Conservation (phyloP, 2,329 filamentous ascomycete species). For the Neofusicoccum sp. region DNA sequence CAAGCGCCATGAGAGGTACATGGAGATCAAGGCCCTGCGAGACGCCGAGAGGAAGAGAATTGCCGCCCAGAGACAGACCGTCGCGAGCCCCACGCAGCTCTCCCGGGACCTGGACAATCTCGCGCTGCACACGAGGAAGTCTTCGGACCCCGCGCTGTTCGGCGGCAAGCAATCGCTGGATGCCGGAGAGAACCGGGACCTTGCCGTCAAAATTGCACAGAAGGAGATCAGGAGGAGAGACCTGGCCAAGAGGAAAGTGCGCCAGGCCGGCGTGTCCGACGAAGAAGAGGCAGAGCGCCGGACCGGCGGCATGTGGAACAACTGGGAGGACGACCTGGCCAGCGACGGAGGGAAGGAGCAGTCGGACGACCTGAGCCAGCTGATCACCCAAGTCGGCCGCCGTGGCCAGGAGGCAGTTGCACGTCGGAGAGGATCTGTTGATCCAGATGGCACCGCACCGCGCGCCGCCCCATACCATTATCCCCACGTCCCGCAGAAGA, state of each 20-base stretch:
- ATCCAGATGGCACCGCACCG: not conserved
- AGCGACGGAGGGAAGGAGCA: conserved; percentile 25
- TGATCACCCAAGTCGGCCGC: conserved; percentile 52
- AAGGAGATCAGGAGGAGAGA: conserved; percentile 36
- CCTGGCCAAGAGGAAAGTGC: conserved; percentile 32
- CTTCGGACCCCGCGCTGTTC: conserved; percentile 25
- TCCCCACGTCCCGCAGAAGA: conserved; percentile 44
- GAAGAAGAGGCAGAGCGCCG: conserved; percentile 59
- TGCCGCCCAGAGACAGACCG: conserved; percentile 22
- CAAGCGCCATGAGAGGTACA: conserved; percentile 67
- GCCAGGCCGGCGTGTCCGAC: conserved; percentile 56
- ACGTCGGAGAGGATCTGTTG: conserved; percentile 25
- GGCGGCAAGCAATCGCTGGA: conserved; percentile 30
- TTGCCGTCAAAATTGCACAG: conserved; percentile 36
- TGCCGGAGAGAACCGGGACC: conserved; percentile 31
- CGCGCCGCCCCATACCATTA: conserved; percentile 40
- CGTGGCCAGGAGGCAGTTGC: conserved; percentile 31
- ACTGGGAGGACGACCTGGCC: conserved; percentile 48
- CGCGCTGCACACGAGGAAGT: conserved; percentile 10
- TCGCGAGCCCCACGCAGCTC: conserved; percentile 28
- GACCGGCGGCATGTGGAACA: conserved; percentile 52
- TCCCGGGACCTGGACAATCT: conserved; percentile 23
- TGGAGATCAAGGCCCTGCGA: conserved; percentile 34
- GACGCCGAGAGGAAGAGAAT: conserved; percentile 43
- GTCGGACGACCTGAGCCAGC: conserved; percentile 48